Percentiles rank a stretch among this genome's conserved stretches.
Evolutionary conservation across 495 filamentous ascomycete genomes (phyloP).

Genomic region (Podospora comata): DNA sequence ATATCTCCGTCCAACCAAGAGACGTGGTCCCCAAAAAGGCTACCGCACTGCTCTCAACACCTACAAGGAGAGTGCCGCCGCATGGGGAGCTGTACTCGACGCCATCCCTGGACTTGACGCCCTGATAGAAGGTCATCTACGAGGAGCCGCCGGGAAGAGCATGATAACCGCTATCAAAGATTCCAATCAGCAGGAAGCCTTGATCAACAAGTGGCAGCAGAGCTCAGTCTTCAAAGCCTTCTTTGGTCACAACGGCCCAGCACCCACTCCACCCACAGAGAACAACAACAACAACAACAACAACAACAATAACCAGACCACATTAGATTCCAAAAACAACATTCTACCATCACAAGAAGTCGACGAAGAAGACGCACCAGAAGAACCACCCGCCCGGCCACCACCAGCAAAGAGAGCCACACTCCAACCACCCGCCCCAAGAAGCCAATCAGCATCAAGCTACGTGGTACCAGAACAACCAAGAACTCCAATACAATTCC

Average conservation of each 20-base stretch:
- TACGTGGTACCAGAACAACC: constrained; percentile 9
- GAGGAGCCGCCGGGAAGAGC: constrained; percentile 25
- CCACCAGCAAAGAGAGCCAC: constrained; percentile 20
- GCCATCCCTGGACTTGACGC: constrained; percentile 38
- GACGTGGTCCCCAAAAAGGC: constrained; percentile 38
- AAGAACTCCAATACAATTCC: neutral
- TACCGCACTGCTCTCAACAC: constrained; percentile 41
- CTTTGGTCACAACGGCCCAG: constrained; percentile 32
- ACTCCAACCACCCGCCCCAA: constrained; percentile 9
- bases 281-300: constrained; percentile 6
- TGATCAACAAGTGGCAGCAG: constrained; percentile 36
- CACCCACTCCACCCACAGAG: constrained; percentile 3
- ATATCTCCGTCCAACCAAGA: constrained; percentile 38
- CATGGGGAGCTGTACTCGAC: constrained; percentile 37
- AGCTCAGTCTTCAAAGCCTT: constrained; percentile 36
- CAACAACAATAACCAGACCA: neutral
- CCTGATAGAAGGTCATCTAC: constrained; percentile 36
- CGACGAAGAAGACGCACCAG: constrained; percentile 19
- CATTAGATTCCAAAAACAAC: neutral
- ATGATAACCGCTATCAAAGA: constrained; percentile 35
- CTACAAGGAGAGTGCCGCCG: constrained; percentile 40
- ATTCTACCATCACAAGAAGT: constrained; percentile 12
- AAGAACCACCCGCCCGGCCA: constrained; percentile 17
- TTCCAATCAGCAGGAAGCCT: constrained; percentile 32
- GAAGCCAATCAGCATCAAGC: constrained; percentile 18